A percentile compares a stretch with the other conserved stretches of the same genome.
Evolutionary conservation across 257 asterid genomes (phyloP).

Genomic region (Solanum chilense): DNA sequence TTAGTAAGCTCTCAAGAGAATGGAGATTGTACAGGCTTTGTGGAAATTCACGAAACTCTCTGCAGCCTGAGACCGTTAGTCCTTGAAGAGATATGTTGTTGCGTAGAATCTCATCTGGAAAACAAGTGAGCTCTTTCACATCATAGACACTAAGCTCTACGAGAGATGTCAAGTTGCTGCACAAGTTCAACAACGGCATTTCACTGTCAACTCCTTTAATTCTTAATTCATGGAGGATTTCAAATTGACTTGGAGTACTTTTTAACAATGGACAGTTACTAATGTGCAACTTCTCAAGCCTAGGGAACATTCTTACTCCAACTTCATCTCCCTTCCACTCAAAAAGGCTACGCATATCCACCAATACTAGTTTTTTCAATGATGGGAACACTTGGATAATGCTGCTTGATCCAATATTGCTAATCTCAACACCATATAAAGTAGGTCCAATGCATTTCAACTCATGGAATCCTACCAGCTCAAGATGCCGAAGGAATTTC

Average conservation of each 20-base stretch:
- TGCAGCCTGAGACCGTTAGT: fast-evolving
- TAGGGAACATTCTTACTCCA: conserved; percentile 1
- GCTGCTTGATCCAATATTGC: background rate
- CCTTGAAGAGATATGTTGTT: background rate
- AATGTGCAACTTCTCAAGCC: conserved; percentile 8
- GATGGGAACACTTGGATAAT: background rate
- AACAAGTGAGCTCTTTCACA: background rate
- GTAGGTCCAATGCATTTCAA: background rate
- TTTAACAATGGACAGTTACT: background rate
- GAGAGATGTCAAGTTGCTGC: conserved; percentile 4
- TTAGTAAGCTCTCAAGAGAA: background rate
- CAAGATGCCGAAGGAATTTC: background rate
- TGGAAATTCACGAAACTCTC: conserved; percentile 1
- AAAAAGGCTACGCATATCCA: background rate
- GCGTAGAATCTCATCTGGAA: background rate
- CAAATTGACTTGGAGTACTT: conserved; percentile 16
- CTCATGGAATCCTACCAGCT: background rate
- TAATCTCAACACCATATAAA: background rate
- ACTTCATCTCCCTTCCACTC: conserved; percentile 4
- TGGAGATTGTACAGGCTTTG: background rate
- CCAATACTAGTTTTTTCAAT: background rate
- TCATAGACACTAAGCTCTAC: fast-evolving
- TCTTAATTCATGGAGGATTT: background rate
- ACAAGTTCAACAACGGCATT: background rate
- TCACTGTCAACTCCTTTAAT: background rate